phyloP scores from a whole-genome alignment of 2,329 filamentous ascomycete species.

The Aspergillus sp. region DNA sequence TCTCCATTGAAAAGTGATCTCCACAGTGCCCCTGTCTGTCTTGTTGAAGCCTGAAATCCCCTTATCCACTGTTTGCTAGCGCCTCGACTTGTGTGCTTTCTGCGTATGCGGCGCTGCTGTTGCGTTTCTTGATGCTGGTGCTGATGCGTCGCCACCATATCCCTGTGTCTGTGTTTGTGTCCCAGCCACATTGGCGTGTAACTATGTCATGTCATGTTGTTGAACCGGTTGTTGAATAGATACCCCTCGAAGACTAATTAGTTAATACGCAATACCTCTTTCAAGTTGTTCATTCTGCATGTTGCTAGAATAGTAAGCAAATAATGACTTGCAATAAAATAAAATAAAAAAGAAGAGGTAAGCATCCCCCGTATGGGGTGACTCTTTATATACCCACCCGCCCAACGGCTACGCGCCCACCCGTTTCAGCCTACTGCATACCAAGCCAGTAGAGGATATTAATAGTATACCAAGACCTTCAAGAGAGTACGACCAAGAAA shows the following conservation, averaged over 20 bases:
- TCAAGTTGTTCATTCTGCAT: background rate
- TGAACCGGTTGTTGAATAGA: background rate
- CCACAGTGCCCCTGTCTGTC: too few species aligned
- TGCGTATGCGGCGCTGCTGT: background rate
- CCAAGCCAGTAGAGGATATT: background rate
- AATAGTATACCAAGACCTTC: background rate
- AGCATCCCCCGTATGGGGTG: too few species aligned
- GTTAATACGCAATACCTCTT: background rate
- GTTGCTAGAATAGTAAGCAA: background rate
- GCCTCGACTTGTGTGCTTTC: background rate
- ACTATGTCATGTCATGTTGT: background rate
- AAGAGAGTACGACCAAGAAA: background rate
- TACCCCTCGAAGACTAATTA: slow-evolving; percentile 1
- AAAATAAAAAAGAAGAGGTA: background rate
- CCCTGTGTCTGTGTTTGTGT: too few species aligned
- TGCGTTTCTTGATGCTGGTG: background rate
- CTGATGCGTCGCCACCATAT: too few species aligned
- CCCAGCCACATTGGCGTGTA: background rate
- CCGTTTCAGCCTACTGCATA: slow-evolving; percentile 3
- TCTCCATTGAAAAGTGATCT: too few species aligned
- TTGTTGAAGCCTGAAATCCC: too few species aligned
- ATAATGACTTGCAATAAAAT: too few species aligned
- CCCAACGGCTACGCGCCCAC: background rate
- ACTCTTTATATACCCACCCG: background rate
- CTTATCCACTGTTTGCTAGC: too few species aligned